Conservation (phyloP, 306 rosid genomes). For the Lathyrus tuberosus region DNA sequence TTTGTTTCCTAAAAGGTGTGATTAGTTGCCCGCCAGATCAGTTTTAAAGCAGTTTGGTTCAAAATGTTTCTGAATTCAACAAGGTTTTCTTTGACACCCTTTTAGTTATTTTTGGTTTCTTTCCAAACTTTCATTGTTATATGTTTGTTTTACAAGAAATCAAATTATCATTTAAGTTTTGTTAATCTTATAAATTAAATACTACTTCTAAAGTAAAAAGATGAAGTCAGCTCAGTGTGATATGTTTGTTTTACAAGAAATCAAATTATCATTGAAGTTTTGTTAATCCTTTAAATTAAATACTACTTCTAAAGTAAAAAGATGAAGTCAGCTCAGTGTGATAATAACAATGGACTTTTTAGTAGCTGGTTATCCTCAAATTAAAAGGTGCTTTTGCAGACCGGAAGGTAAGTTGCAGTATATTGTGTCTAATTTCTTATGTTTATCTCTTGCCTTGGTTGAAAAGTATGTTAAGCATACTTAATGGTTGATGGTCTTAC, state of each 20-base stretch:
- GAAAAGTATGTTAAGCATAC: not conserved
- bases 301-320: not conserved
- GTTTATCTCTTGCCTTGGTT: constrained; percentile 12
- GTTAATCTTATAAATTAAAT: constrained; percentile 14
- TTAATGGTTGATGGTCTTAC: not conserved
- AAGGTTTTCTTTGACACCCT: too few species aligned
- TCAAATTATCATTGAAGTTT: too few species aligned
- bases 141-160: not conserved
- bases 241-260: not conserved
- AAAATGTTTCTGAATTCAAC: too few species aligned
- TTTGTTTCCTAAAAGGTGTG: not conserved
- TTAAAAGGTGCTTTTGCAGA: constrained; percentile 30
- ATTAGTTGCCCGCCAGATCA: not conserved
- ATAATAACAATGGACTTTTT: constrained; percentile 30
- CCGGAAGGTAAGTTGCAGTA: constrained; percentile 42
- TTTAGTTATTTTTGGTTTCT: too few species aligned
- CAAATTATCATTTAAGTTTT: not conserved
- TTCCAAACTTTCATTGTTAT: not conserved
- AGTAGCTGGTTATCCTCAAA: constrained; percentile 37
- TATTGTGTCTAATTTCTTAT: constrained; percentile 14
- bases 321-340: constrained; percentile 31
- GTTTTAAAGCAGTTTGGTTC: too few species aligned
- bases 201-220: constrained; percentile 10
- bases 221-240: constrained; percentile 30
- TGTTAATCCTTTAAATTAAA: too few species aligned